These are phyloP conservation scores for Grosmannia serpens DNA, from an alignment of 2,329 filamentous ascomycete genomes.

Conservation along the genomic window DNA sequence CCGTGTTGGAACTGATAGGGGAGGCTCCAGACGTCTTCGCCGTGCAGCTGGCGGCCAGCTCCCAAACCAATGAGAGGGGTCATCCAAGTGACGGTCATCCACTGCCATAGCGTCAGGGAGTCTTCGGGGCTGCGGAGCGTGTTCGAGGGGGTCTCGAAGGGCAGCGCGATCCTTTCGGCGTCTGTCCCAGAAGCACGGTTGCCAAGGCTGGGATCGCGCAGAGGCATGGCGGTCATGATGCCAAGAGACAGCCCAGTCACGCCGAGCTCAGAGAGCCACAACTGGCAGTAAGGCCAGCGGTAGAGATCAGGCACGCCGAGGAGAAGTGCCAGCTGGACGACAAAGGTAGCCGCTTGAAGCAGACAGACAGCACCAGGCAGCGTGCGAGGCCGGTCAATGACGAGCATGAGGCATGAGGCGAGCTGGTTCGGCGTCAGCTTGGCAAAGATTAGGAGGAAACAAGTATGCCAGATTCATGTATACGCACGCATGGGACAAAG, in stretches of 20 bases:
- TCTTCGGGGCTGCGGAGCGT: slow-evolving; percentile 68
- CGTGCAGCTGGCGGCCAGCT: slow-evolving; percentile 53
- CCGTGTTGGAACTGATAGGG: slow-evolving; percentile 73
- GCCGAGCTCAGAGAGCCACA: slow-evolving; percentile 21
- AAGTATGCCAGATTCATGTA: background rate
- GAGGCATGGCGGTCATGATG: slow-evolving; percentile 55
- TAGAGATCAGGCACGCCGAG: slow-evolving; percentile 21
- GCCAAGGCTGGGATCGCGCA: slow-evolving; percentile 47
- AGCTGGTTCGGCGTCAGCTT: background rate
- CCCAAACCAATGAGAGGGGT: slow-evolving; percentile 58
- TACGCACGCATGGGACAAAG: slow-evolving; percentile 25
- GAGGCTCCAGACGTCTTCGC: slow-evolving; percentile 72
- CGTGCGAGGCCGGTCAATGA: slow-evolving; percentile 19
- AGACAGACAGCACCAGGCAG: slow-evolving; percentile 17
- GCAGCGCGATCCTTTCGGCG: slow-evolving; percentile 37
- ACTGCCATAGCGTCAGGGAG: slow-evolving; percentile 67
- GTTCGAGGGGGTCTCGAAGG: slow-evolving; percentile 40
- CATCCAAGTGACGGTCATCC: slow-evolving; percentile 79
- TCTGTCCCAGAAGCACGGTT: slow-evolving; percentile 20
- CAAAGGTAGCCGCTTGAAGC: slow-evolving; percentile 19
- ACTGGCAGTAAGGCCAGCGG: slow-evolving; percentile 9
- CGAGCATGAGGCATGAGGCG: slow-evolving; percentile 14
- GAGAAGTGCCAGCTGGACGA: slow-evolving; percentile 19
- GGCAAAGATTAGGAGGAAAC: background rate
- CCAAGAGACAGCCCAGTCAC: slow-evolving; percentile 34